Conservation (phyloP, 495 filamentous ascomycete species). For the Astrothelium subdiscretum region DNA sequence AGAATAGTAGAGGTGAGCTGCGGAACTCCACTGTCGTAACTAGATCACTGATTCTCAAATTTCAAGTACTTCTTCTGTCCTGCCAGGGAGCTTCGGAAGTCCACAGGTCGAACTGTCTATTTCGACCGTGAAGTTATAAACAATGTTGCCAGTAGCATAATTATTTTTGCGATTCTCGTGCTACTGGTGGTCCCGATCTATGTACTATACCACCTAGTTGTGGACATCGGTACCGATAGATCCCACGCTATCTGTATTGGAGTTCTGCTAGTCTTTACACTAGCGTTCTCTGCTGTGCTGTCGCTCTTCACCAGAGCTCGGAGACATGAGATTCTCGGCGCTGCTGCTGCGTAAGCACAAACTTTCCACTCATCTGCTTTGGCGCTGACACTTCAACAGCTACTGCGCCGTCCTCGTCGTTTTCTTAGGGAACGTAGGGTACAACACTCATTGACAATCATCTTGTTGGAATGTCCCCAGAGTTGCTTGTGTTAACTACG, state of each 20-base stretch:
- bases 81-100: background rate
- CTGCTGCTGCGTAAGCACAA: conserved; percentile 24
- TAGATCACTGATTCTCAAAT: conserved; percentile 4
- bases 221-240: background rate
- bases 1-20: background rate
- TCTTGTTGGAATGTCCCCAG: background rate
- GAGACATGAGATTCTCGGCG: conserved; percentile 27
- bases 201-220: conserved; percentile 14
- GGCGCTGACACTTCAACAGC: background rate
- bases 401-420: conserved; percentile 17
- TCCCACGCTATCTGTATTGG: conserved; percentile 11
- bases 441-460: background rate
- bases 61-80: background rate
- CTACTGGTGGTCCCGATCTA: conserved; percentile 21
- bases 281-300: conserved; percentile 22
- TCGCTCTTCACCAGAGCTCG: conserved; percentile 24
- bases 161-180: conserved; percentile 15
- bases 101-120: background rate
- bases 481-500: no score
- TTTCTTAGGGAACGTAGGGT: conserved; percentile 12
- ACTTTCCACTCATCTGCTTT: background rate
- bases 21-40: background rate
- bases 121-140: conserved; percentile 9
- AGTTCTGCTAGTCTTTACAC: conserved; percentile 22
- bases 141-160: conserved; percentile 8